A percentile compares a stretch with the other conserved stretches of the same genome.
Evolutionary conservation across 768 basidiomycete species (phyloP).

Genomic region (Mycena metata): DNA sequence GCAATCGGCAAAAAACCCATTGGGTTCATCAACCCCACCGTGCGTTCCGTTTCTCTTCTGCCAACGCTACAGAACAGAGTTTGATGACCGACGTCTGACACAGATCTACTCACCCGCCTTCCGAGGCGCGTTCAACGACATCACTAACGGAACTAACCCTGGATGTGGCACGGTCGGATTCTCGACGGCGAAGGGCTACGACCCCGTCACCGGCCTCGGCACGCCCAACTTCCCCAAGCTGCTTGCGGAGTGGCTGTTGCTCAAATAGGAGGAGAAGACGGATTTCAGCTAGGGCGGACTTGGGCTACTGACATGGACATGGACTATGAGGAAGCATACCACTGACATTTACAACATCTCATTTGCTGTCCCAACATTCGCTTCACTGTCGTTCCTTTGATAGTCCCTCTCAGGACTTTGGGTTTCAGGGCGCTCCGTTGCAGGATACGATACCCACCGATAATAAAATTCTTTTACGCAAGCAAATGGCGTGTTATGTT

Average conservation of each 20-base stretch:
- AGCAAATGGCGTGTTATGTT: no score
- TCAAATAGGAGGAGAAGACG: background rate
- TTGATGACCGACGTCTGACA: background rate
- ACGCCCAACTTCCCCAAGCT: conserved; percentile 58
- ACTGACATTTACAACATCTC: no score
- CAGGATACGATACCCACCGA: no score
- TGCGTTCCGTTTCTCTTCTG: background rate
- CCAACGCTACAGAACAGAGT: background rate
- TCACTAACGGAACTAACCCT: conserved; percentile 58
- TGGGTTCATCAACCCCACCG: conserved; percentile 62
- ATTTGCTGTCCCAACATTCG: no score
- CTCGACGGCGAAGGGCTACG: conserved; percentile 51
- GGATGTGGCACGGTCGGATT: conserved; percentile 57
- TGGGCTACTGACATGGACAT: no score
- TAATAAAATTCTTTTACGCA: no score
- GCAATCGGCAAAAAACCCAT: conserved; percentile 55
- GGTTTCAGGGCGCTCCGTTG: no score
- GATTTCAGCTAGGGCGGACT: no score
- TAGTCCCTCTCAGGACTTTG: no score
- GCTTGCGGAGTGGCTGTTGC: conserved; percentile 49
- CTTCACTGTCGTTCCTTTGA: no score
- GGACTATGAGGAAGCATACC: no score
- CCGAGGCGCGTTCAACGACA: conserved; percentile 61
- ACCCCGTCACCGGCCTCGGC: conserved; percentile 66
- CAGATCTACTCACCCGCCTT: conserved; percentile 62